Evolutionary conservation across 306 rosid species (phyloP).

Genomic region (Carpinus viminea): DNA sequence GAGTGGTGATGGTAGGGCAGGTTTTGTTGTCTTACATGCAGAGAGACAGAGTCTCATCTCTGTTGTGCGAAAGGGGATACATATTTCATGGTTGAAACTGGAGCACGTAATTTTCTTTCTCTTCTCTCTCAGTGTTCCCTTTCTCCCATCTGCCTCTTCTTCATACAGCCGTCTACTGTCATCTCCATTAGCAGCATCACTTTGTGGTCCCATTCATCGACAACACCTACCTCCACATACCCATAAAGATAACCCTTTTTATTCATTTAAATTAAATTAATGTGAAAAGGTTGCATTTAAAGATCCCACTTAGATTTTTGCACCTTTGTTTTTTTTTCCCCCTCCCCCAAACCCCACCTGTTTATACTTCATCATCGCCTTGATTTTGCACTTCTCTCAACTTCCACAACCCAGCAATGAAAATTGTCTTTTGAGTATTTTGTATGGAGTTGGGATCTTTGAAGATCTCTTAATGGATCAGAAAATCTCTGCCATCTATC

Average conservation of each 20-base stretch:
- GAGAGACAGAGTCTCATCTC: slow-evolving; percentile 47
- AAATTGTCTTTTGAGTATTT: not conserved
- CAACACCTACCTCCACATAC: slow-evolving; percentile 39
- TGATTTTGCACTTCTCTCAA: too few relatives aligned
- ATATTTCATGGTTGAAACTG: slow-evolving; percentile 61
- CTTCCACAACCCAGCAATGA: too few relatives aligned
- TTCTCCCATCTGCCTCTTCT: slow-evolving; percentile 82
- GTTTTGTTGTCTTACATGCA: slow-evolving; percentile 32
- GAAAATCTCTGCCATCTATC: slow-evolving; percentile 19
- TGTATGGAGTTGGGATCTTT: slow-evolving; percentile 23
- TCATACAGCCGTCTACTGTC: slow-evolving; percentile 61
- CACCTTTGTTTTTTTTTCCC: not conserved
- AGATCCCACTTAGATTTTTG: slow-evolving; percentile 26
- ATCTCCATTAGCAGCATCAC: slow-evolving; percentile 51
- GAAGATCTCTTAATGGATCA: slow-evolving; percentile 12
- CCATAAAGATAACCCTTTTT: slow-evolving; percentile 28
- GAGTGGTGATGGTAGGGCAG: slow-evolving; percentile 35
- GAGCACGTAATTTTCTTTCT: slow-evolving; percentile 49
- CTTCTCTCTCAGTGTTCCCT: slow-evolving; percentile 63
- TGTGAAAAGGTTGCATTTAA: not conserved
- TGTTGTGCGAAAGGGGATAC: slow-evolving; percentile 50
- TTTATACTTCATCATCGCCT: not conserved
- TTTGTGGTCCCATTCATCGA: slow-evolving; percentile 44
- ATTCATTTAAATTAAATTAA: slow-evolving; percentile 11
- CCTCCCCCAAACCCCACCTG: not conserved